Base-by-base conservation (phyloP, 116 monocot genomes). In the Thalassia testudinum region DNA sequence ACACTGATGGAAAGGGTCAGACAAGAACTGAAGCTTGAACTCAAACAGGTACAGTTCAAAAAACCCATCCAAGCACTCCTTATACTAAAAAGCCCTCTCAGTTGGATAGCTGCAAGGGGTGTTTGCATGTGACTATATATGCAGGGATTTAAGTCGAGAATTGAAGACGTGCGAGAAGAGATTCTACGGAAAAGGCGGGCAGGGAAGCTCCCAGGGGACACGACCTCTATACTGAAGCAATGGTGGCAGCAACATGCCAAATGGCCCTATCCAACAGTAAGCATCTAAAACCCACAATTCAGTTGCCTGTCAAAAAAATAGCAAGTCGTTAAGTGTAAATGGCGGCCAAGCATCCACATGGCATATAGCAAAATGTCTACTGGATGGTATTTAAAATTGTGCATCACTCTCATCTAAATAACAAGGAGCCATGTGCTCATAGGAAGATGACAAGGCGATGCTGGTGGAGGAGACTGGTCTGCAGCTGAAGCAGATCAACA, bases 171-270 rank as follows among this genome's bases (percentile, higher is more conserved):
- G 37, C 78, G 95, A 55, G 95, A 95, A 25, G 95, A 95, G 61
- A 95, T 95, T 61, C 43, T 95, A 1, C 68, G 95, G 64, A 95
- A 95, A 52, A 84, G 95, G 61, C 78, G 95, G 63, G 95, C 95
- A 12, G 95, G 95, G 22, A 95, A 95, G 65, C 68, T 95, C 53
- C 95, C 95, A 15, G 95, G 95, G 2, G 95, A 95, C 52, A 95
- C 95, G 2, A 95, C 95, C 53, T 80, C 81, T 20, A 73, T 95
- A 19, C 58, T 95, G 53, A 95, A 95, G 67, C 81, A 84, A 63
- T 95, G 95, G 95, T 95, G 95, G 95, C 95, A 81, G 44, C 81
- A 95, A 38, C 88, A 95, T 53, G 74, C 95, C 16, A 95, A 95
- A 62, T 95, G 95, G 95, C 95, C 95, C n/a, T 95, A 95, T 50